A percentile compares a stretch with the other conserved stretches of the same genome.
Conservation (phyloP, 805 yeast genomes). For the Cyberlindnera japonica region DNA sequence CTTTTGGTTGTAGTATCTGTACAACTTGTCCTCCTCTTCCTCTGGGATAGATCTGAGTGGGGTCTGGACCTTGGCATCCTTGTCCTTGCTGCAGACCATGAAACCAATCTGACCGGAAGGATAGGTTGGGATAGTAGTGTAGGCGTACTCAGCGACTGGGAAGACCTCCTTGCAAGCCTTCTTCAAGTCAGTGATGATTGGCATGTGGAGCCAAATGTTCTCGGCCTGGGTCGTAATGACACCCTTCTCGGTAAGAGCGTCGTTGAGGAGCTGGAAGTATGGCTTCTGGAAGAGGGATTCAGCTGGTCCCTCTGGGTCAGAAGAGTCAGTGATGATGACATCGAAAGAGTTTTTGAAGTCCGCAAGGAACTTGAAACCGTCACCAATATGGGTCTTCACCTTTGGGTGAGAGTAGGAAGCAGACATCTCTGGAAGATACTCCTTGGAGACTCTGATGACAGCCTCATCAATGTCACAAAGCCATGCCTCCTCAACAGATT, state of each 20-base stretch:
- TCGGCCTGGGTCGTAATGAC: constrained; percentile 94
- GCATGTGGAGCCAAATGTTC: constrained; percentile 88
- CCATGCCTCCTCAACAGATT: constrained; percentile 79
- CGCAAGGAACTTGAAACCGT: constrained; percentile 93
- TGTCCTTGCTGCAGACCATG: constrained; percentile 88
- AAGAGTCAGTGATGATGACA: constrained; percentile 94
- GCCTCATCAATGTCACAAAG: constrained; percentile 95
- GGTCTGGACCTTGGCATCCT: constrained; percentile 54
- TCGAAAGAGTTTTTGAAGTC: constrained; percentile 84
- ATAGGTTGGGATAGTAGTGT: constrained; percentile 92
- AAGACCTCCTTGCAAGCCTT: constrained; percentile 78
- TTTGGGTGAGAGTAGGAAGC: constrained; percentile 82
- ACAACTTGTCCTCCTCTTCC: constrained; percentile 58
- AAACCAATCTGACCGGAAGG: constrained; percentile 98
- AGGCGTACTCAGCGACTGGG: constrained; percentile 89
- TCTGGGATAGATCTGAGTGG: constrained; percentile 66
- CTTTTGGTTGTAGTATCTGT: constrained; percentile 77
- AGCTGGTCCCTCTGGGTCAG: constrained; percentile 99
- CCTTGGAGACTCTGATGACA: constrained; percentile 81
- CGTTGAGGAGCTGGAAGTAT: constrained; percentile 77
- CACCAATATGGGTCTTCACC: constrained; percentile 87
- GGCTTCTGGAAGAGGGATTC: constrained; percentile 89
- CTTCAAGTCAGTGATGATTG: constrained; percentile 77
- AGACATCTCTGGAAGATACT: constrained; percentile 86
- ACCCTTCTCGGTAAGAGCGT: constrained; percentile 91